Conservation (phyloP, 371 early-diverging fungal species). For the Mucor mucedo region DNA sequence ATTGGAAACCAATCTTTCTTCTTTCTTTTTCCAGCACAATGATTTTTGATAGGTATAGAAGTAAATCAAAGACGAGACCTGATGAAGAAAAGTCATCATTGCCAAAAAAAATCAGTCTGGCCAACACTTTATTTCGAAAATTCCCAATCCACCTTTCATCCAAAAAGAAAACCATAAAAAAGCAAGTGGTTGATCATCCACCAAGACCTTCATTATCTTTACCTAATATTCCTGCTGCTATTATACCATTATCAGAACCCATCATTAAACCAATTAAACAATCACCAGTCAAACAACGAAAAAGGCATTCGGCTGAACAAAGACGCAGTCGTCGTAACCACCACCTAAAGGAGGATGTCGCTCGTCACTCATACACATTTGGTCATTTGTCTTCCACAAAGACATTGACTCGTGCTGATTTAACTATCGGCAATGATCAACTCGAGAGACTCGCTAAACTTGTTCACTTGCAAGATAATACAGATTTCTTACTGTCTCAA, state of each 20-base stretch:
- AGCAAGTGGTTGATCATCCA: constrained; percentile 15
- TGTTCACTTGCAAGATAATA: constrained; percentile 5
- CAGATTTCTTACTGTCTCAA: constrained; percentile 14
- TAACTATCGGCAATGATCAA: constrained; percentile 15
- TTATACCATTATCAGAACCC: constrained; percentile 1
- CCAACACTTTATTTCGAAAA: constrained; percentile 40
- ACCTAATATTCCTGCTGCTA: constrained; percentile 33
- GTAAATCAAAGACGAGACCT: constrained; percentile 29
- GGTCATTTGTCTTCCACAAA: constrained; percentile 26
- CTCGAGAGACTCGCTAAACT: constrained; percentile 20
- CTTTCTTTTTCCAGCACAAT: constrained; percentile 16
- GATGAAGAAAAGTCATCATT: constrained; percentile 17
- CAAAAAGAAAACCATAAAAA: constrained; percentile 19
- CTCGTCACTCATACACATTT: constrained; percentile 34
- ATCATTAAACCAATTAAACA: constrained; percentile 4
- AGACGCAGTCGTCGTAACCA: constrained; percentile 12
- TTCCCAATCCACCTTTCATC: constrained; percentile 35
- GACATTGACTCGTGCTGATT: constrained; percentile 14
- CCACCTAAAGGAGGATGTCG: constrained; percentile 14
- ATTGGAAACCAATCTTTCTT: background rate
- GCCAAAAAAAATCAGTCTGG: constrained; percentile 35
- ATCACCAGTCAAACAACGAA: constrained; percentile 19
- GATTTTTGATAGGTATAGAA: constrained; percentile 49
- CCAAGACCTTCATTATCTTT: constrained; percentile 49
- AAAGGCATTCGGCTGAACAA: constrained; percentile 36